phyloP scores from a whole-genome alignment of 2,329 filamentous ascomycete species.

The Exophiala xenobiotica region DNA sequence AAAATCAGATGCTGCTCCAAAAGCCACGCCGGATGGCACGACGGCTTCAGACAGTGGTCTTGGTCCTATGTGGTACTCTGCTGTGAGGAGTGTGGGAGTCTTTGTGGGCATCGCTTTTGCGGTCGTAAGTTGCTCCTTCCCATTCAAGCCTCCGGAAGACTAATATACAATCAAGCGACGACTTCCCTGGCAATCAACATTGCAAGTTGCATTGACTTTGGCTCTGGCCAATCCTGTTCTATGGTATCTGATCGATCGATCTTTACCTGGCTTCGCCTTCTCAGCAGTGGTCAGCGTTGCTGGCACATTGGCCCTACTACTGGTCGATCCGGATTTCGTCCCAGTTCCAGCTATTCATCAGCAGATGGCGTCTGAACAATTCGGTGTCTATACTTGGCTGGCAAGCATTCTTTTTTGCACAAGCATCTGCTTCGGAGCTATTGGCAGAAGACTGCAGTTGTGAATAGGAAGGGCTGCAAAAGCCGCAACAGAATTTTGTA shows the following conservation, averaged over 20 bases:
- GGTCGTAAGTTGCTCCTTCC: constrained; percentile 62
- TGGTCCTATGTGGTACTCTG: constrained; percentile 71
- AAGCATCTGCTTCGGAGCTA: constrained; percentile 93
- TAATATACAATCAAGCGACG: constrained; percentile 61
- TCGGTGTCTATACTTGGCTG: constrained; percentile 77
- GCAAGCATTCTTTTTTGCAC: constrained; percentile 92
- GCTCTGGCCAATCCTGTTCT: constrained; percentile 88
- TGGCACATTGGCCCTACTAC: constrained; percentile 72
- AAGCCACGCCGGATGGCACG: constrained; percentile 14
- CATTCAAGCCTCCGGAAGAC: constrained; percentile 14
- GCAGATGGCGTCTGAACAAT: constrained; percentile 46
- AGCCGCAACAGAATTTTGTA: background rate
- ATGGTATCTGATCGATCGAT: constrained; percentile 95
- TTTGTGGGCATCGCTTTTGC: constrained; percentile 74
- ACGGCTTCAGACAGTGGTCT: constrained; percentile 38
- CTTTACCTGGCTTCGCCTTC: constrained; percentile 77
- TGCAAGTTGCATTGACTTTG: constrained; percentile 88
- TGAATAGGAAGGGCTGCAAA: constrained; percentile 3
- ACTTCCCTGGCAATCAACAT: constrained; percentile 87
- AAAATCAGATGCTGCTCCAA: constrained; percentile 22
- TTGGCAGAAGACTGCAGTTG: constrained; percentile 68
- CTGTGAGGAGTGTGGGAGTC: constrained; percentile 66
- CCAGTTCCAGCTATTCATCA: constrained; percentile 58
- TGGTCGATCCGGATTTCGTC: constrained; percentile 74
- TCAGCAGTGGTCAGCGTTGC: constrained; percentile 70